phyloP scores from a whole-genome alignment of 2,329 filamentous ascomycete genomes.

The Paraphaeosphaeria sporulosa region DNA sequence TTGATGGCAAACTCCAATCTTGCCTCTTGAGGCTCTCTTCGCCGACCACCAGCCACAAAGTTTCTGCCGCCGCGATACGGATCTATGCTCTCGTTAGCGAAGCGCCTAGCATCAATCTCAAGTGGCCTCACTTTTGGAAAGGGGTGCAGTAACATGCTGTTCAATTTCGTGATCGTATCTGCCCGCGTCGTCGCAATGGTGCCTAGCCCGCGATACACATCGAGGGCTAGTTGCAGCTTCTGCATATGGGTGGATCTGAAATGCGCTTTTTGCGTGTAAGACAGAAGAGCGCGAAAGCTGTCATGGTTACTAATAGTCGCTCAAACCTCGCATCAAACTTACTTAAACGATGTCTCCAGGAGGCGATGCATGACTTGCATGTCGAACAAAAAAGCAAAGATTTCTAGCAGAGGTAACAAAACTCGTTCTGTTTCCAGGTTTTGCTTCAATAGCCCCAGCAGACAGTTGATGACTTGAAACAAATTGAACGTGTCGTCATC shows the following conservation, averaged over 20 bases:
- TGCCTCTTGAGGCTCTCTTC: constrained; percentile 45
- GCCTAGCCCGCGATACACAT: constrained; percentile 77
- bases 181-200: constrained; percentile 58
- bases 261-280: constrained; percentile 77
- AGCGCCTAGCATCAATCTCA: neutral
- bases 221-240: constrained; percentile 81
- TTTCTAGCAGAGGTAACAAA: constrained; percentile 77
- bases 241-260: constrained; percentile 84
- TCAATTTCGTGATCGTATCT: constrained; percentile 72
- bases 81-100: constrained; percentile 31
- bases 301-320: constrained; percentile 11
- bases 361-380: constrained; percentile 53
- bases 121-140: constrained; percentile 71
- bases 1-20: constrained; percentile 46
- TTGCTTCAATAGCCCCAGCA: constrained; percentile 39
- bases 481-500: constrained; percentile 28
- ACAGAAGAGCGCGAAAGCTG: constrained; percentile 68
- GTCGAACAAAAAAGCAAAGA: constrained; percentile 73
- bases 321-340: constrained; percentile 27
- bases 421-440: constrained; percentile 68
- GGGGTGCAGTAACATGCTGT: constrained; percentile 78
- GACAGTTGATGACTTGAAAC: constrained; percentile 31
- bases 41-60: constrained; percentile 47
- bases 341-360: constrained; percentile 61
- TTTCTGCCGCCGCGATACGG: constrained; percentile 51